Evolutionary conservation across 306 rosid species (phyloP).

Genomic region (Trifolium dubium): DNA sequence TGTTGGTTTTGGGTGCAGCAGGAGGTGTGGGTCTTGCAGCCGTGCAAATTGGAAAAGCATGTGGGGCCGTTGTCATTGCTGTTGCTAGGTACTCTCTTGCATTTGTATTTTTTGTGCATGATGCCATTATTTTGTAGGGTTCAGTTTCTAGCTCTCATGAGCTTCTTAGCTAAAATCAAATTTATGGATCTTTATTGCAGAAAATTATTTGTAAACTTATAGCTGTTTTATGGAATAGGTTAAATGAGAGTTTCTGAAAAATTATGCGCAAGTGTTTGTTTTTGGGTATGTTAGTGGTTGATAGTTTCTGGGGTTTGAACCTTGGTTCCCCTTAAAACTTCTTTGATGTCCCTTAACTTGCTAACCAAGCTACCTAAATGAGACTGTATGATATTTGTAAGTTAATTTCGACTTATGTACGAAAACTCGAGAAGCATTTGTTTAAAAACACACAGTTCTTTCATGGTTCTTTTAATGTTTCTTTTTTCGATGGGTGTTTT

Average conservation of each 20-base stretch:
- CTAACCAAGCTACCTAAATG: too few species aligned
- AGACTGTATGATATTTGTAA: background rate
- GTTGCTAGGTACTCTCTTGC: slow-evolving; percentile 77
- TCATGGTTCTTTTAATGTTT: slow-evolving; percentile 1
- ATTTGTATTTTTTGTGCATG: background rate
- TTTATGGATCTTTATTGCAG: background rate
- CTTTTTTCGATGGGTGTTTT: background rate
- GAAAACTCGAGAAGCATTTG: background rate
- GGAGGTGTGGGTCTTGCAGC: slow-evolving; percentile 98
- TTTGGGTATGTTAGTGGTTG: too few species aligned
- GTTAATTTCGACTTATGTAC: background rate
- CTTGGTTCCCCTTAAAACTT: too few species aligned
- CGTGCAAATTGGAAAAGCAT: slow-evolving; percentile 86
- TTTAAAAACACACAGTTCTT: background rate
- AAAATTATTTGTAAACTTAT: background rate
- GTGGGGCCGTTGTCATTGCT: slow-evolving; percentile 88
- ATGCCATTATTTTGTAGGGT: slow-evolving; percentile 6
- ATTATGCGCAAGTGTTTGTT: too few species aligned
- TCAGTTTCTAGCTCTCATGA: background rate
- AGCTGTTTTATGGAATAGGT: background rate
- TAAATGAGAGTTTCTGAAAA: background rate
- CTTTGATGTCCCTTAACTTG: too few species aligned
- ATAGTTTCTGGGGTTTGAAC: too few species aligned
- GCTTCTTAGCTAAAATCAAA: background rate
- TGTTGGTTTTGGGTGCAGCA: slow-evolving; percentile 94